Evolutionary conservation across 768 basidiomycete genomes (phyloP).

Genomic region (Naematelia encephala): DNA sequence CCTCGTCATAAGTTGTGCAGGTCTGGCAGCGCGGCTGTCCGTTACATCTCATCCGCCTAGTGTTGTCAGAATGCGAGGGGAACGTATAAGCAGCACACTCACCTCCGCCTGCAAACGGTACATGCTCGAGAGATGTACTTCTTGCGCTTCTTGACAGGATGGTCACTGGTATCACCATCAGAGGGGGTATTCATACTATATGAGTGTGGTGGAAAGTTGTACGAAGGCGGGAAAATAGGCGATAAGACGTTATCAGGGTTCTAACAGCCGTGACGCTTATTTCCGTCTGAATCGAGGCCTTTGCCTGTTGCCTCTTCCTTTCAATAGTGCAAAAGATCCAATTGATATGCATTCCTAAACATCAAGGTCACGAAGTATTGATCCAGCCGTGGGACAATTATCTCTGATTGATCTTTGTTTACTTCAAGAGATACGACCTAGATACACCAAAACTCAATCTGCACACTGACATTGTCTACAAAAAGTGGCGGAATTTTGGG

Average conservation of each 20-base stretch:
- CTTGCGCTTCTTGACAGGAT: slow-evolving; percentile 2
- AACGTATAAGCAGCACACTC: slow-evolving; percentile 2
- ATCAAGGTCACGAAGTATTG: too few relatives aligned
- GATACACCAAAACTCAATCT: not conserved
- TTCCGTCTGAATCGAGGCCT: too few relatives aligned
- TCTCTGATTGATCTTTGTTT: too few relatives aligned
- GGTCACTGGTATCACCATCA: not conserved
- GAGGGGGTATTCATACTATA: not conserved
- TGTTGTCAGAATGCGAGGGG: not conserved
- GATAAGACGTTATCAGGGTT: not conserved
- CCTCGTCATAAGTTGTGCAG: slow-evolving; percentile 42
- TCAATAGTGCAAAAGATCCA: too few relatives aligned
- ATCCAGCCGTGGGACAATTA: too few relatives aligned
- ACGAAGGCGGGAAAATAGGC: too few relatives aligned
- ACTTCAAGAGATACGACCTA: not conserved
- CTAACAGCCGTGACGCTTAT: not conserved
- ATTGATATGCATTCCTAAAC: too few relatives aligned
- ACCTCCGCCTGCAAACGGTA: slow-evolving; percentile 33
- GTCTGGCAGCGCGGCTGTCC: slow-evolving; percentile 43
- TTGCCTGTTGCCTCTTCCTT: too few relatives aligned
- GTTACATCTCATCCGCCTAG: slow-evolving; percentile 41
- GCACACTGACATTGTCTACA: not conserved
- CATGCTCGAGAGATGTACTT: slow-evolving; percentile 36
- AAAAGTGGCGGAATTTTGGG: slow-evolving; percentile 16
- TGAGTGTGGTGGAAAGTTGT: not conserved